Conservation (phyloP, 345 rosid genomes). For the Lepidium didymum region DNA sequence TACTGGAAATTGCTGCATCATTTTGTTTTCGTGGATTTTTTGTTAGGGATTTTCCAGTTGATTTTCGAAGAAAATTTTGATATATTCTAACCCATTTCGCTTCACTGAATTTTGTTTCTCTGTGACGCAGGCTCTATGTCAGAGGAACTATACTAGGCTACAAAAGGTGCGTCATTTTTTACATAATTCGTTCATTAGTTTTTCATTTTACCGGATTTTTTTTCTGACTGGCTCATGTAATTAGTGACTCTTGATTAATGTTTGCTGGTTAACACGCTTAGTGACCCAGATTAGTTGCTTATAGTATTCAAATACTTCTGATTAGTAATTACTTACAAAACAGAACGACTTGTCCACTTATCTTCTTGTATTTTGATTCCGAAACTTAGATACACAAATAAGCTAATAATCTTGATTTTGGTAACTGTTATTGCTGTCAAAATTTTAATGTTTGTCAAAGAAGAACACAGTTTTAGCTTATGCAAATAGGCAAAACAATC, state of each 20-base stretch:
- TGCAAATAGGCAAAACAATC: background rate
- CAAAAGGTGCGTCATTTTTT: conserved; percentile 43
- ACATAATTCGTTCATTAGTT: background rate
- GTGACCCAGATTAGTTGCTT: background rate
- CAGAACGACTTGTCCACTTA: background rate
- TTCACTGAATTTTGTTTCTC: background rate
- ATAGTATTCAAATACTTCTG: background rate
- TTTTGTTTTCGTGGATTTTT: background rate
- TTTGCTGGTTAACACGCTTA: background rate
- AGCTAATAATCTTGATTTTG: background rate
- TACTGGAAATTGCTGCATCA: background rate
- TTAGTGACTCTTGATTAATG: background rate
- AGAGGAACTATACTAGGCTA: conserved; percentile 72
- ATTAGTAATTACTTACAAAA: background rate
- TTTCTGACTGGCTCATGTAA: background rate
- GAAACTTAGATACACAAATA: background rate
- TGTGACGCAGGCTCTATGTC: conserved; percentile 56
- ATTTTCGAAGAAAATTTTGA: background rate
- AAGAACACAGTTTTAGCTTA: no score
- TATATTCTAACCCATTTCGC: background rate
- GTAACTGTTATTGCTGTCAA: background rate
- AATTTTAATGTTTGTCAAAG: no score
- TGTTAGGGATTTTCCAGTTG: background rate
- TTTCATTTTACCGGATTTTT: background rate
- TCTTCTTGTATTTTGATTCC: background rate